These are phyloP conservation scores for Penstemon newberryi DNA, from an alignment of 257 asterid genomes.

Conservation along the genomic window DNA sequence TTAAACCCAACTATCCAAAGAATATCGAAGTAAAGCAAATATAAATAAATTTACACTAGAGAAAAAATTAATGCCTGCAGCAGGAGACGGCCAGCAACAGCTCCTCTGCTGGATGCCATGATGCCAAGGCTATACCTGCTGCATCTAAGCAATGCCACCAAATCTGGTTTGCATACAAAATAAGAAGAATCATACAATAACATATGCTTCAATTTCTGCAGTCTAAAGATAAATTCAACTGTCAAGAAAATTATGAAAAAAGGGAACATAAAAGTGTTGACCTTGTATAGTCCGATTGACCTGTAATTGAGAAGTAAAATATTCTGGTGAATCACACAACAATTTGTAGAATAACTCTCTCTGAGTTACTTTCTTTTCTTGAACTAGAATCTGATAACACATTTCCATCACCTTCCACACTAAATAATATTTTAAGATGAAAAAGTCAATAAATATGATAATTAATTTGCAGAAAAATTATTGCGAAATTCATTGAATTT, in stretches of 20 bases:
- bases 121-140: slow-evolving; percentile 89
- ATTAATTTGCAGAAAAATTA: not conserved
- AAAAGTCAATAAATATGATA: not conserved
- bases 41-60: not conserved
- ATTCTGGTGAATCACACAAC: slow-evolving; percentile 74
- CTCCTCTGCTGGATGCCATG: slow-evolving; percentile 92
- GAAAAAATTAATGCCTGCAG: slow-evolving; percentile 55
- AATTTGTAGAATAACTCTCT: slow-evolving; percentile 87
- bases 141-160: slow-evolving; percentile 85
- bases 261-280: slow-evolving; percentile 17
- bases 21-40: not conserved
- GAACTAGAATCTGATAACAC: slow-evolving; percentile 69
- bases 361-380: slow-evolving; percentile 86
- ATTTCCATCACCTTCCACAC: slow-evolving; percentile 98
- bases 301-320: slow-evolving; percentile 70
- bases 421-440: slow-evolving; percentile 24
- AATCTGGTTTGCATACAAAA: slow-evolving; percentile 45
- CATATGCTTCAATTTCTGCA: not conserved
- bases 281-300: slow-evolving; percentile 91
- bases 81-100: slow-evolving; percentile 78
- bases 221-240: not conserved
- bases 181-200: slow-evolving; percentile 6
- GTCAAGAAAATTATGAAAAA: not conserved
- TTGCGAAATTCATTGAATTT: slow-evolving; percentile 12
- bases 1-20: not conserved